A percentile compares a stretch with the other conserved stretches of the same genome.
These are phyloP conservation scores for Bacidia rubella DNA, from an alignment of 495 filamentous ascomycete genomes.

Conservation along the genomic window DNA sequence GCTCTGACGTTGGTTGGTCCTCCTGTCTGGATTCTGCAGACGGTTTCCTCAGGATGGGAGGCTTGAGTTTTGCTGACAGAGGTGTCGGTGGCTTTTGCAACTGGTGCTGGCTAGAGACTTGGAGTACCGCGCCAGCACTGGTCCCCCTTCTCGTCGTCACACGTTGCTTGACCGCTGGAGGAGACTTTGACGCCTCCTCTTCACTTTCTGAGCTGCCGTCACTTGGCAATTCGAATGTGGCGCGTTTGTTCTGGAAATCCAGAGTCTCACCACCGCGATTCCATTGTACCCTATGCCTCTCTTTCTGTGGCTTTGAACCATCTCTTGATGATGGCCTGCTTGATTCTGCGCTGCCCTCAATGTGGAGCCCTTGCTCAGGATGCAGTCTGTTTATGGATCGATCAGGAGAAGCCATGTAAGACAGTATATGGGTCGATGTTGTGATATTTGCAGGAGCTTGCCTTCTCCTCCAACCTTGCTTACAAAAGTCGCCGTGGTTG, in stretches of 20 bases:
- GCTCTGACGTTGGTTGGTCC: background rate
- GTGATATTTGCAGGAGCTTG: background rate
- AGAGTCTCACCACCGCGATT: conserved; percentile 15
- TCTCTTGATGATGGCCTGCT: conserved; percentile 10
- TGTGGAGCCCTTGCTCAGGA: conserved; percentile 2
- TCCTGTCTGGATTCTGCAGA: background rate
- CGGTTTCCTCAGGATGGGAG: background rate
- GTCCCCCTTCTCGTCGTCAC: background rate
- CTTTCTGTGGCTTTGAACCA: conserved; percentile 14
- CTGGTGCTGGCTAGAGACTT: background rate
- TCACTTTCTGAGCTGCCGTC: conserved; percentile 1
- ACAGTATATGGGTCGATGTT: background rate
- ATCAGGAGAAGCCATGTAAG: background rate
- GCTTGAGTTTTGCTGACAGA: background rate
- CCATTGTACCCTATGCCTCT: conserved; percentile 16
- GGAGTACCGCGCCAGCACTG: background rate
- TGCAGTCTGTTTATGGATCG: background rate
- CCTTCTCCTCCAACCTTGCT: too few relatives aligned
- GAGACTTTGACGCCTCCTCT: background rate
- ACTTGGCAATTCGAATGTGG: conserved; percentile 14
- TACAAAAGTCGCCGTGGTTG: too few relatives aligned
- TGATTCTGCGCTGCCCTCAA: conserved; percentile 12
- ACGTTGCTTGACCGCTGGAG: background rate
- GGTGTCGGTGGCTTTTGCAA: background rate
- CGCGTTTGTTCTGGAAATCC: conserved; percentile 12